Base-by-base conservation (phyloP, 345 rosid species). In the Excoecaria cochinchinensis region DNA sequence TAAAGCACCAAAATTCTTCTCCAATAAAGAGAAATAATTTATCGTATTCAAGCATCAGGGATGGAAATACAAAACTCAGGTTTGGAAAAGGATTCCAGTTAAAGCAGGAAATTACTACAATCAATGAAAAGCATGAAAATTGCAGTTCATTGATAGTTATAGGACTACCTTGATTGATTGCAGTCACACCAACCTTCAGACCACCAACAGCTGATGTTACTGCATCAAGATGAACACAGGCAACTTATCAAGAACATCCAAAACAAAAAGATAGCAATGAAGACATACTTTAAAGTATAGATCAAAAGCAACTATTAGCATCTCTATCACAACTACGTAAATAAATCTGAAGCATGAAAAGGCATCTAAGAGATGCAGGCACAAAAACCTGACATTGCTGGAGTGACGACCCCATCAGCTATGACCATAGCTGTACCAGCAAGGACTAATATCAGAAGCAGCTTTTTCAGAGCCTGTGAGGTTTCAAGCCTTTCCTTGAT, bases 341-440 rank as follows among this genome's bases (percentile, higher is more conserved):
- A 51, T 31, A 40, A 51, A 52, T 21, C 58, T 25, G 46, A 22
- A 68, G 40, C 38, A 47, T 50, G 8, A 67, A 15, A 77, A 56
- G 67, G 46, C 12, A 50, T n/a, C 21, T 15, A 74, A 73, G 73
- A 79, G 61, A 62, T 60, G n/a, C 70, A 31, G 58, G 67, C 66
- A 68, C 59, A 42, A 80, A 69, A 86, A 96, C 99, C 99, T 93
- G 99, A 93, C 99, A 96, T 90, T 77, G 97, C 98, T 52, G 98
- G 98, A 13, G 99, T 96, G 69, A 96, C 87, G 85, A 88, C 97
- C 67, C 97, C 99, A 89, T 93, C 97, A 24, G 97, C 99, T 76
- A 96, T 90, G 76, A 96, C 94, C 99, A 96, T 92, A 72, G 98
- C 82, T 75, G 99, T 96, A 77, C 99, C 97, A 67, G 91, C 98